A percentile compares a stretch with the other conserved stretches of the same genome.
These are phyloP conservation scores for Aplosporella prunicola DNA, from an alignment of 2,329 filamentous ascomycete genomes.

Conservation along the genomic window DNA sequence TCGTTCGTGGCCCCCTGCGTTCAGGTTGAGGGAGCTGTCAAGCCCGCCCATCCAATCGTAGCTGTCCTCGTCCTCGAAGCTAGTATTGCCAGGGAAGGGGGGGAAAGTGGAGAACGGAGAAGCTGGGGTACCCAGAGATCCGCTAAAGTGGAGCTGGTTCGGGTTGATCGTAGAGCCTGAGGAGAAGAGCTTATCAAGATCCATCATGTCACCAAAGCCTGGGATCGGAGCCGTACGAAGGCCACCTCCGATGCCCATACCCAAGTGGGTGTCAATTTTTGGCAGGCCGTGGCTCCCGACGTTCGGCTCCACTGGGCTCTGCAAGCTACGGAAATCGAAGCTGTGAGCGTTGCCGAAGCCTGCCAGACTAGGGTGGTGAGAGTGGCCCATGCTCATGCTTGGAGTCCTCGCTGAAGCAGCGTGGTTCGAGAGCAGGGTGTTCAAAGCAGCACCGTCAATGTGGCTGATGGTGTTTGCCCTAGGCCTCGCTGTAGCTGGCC, in stretches of 20 bases:
- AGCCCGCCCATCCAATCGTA: conserved; percentile 82
- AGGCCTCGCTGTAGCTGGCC: conserved; percentile 52
- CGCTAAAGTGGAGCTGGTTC: conserved; percentile 70
- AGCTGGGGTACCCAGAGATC: conserved; percentile 54
- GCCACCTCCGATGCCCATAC: conserved; percentile 55
- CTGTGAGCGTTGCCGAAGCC: conserved; percentile 49
- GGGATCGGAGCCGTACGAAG: conserved; percentile 65
- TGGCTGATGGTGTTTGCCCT: conserved; percentile 95
- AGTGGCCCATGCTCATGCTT: conserved; percentile 45
- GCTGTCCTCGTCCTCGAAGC: conserved; percentile 60
- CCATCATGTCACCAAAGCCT: conserved; percentile 58
- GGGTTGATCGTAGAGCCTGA: conserved; percentile 54
- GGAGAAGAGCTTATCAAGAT: conserved; percentile 63
- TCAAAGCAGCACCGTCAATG: conserved; percentile 68
- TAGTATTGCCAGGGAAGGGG: conserved; percentile 50
- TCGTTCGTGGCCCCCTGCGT: conserved; percentile 56
- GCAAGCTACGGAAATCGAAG: conserved; percentile 65
- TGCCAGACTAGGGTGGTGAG: conserved; percentile 64
- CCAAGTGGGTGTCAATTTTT: conserved; percentile 74
- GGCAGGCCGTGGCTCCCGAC: conserved; percentile 63
- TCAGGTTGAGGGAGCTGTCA: conserved; percentile 56
- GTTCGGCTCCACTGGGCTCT: conserved; percentile 37
- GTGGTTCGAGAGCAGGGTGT: conserved; percentile 54
- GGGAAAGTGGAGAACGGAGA: conserved; percentile 38
- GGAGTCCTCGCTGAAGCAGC: conserved; percentile 34